Evolutionary conservation across 352 stramenopile genomes (phyloP), one percentile per base, ranked within the genome.

Genomic region (Pythium myriotylum): DNA sequence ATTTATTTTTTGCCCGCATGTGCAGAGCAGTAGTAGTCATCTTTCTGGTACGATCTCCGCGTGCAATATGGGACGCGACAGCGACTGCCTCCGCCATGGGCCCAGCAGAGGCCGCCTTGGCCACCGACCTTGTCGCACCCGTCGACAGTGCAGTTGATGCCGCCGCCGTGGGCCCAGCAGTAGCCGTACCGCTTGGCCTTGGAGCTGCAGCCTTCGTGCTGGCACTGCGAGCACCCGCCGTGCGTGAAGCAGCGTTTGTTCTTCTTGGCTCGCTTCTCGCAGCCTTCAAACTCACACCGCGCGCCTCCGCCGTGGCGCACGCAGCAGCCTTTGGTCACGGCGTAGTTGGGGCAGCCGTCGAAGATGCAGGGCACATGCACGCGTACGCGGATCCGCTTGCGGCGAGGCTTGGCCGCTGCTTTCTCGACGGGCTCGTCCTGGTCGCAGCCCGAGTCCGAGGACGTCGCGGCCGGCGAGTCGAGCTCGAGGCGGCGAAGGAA

Each of bases 21-120:
- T 20, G 27, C 29, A 2, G 4, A 22, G n/a, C 50, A 57, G 2
- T 45, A 37, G 55, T 67, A 61, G 37, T 54, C 45, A 33, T 61
- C 27, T 19, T 61, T 67, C 42, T 67, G 49, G 50, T 67, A 67
- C 50, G 58, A 58, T 27, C 79, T 74, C 49, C 86, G 81, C 8
- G 72, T 81, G 67, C 80, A 89, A 20, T 71, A 70, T 4, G 72
- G 60, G 7, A 85, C 70, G 8, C 67, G 80, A 58, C 73, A 84
- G 16, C 70, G 67, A 16, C 63, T 76, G 8, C 75, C 72, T 24
- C 71, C 74, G 35, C 70, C 74, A 37, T 83, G 74, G 50, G 54
- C 54, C 54, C 54, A 61, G 42, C 54, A 61, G 54, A 52, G 40
- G 3, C 54, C 54, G 5, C 54, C 54, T 3, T 50, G 54, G 17